Base-by-base conservation (phyloP, 208 protist genomes). In the Acanthamoeba polyphaga region DNA sequence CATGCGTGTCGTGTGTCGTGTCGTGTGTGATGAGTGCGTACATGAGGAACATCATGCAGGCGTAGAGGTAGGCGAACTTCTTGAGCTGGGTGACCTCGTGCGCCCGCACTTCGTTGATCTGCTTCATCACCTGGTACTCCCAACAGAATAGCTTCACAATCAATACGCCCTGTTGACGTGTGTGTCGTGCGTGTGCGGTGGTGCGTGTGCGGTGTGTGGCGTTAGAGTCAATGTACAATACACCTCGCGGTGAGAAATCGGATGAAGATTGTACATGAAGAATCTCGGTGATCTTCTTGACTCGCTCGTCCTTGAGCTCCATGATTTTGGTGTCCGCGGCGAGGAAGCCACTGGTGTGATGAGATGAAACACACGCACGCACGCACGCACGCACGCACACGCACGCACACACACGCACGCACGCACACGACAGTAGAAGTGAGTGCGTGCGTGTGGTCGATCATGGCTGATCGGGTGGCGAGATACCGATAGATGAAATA, bases 31-130 rank as follows among this genome's bases (percentile, higher is more conserved):
- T 13, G 66, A 74, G 66, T n/a, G 66, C 22, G 66, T 74, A 74
- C 66, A 74, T 74, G 32, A 74, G 66, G 32, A 74, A 74, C 66
- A 74, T 74, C 66, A 74, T 74, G 66, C 66, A 74, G 24, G 66
- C 66, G 32, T 74, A 74, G 66, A 74, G 66, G 32, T 74, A 74
- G 66, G 66, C 34, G 24, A 74, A 74, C 66, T 34, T n/a, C 66
- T 74, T 74, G n/a, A 74, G 32, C 66, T 74, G 66, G 24, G n/a
- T 34, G 32, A 74, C 66, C 7, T 74, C 66, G n/a, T 74, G 24
- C 22, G 24, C 66, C 24, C 66, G 66, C n/a, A 74, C 66, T 74
- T 74, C n/a, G 66, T 74, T 74, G 24, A 74, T 74, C 66, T 74
- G 66, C 66, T 74, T 74, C 22, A 74, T 74, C 0, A 74, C 66